Conservation (phyloP, 2,329 filamentous ascomycete species). For the Nemania sp. region DNA sequence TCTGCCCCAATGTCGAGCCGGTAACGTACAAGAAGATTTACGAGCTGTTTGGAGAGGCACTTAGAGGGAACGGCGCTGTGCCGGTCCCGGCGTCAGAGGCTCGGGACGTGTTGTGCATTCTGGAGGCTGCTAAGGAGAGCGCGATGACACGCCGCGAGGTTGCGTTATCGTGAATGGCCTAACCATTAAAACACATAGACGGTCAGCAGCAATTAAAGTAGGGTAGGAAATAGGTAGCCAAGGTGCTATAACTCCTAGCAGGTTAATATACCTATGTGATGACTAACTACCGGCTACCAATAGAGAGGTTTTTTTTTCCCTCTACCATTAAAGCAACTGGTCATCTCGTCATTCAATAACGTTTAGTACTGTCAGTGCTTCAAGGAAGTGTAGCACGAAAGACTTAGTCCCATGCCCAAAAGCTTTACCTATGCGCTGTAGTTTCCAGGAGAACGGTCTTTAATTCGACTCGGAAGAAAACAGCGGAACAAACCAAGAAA, state of each 20-base stretch:
- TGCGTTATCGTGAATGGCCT: slow-evolving; percentile 45
- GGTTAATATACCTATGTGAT: no score
- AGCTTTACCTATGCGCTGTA: no score
- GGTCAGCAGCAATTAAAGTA: not conserved
- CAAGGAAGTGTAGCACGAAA: no score
- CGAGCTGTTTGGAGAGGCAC: slow-evolving; percentile 61
- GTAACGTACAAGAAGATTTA: slow-evolving; percentile 78
- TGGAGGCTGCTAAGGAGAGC: slow-evolving; percentile 65
- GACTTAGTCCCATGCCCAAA: no score
- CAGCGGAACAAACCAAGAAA: no score
- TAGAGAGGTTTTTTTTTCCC: no score
- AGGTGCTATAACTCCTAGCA: not conserved
- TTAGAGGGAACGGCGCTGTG: slow-evolving; percentile 62
- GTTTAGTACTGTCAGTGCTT: no score
- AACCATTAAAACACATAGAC: not conserved
- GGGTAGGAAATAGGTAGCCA: not conserved
- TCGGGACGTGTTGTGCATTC: slow-evolving; percentile 64
- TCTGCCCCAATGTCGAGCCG: slow-evolving; percentile 69
- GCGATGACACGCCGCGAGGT: slow-evolving; percentile 62
- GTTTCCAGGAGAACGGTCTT: no score
- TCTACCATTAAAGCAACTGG: no score
- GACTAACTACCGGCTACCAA: no score
- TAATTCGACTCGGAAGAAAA: no score
- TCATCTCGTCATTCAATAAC: no score
- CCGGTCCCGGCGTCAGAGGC: slow-evolving; percentile 67